Percentiles rank a stretch among this genome's conserved stretches.
phyloP scores from a whole-genome alignment of 352 stramenopile genomes.

The Pythium volutum region DNA sequence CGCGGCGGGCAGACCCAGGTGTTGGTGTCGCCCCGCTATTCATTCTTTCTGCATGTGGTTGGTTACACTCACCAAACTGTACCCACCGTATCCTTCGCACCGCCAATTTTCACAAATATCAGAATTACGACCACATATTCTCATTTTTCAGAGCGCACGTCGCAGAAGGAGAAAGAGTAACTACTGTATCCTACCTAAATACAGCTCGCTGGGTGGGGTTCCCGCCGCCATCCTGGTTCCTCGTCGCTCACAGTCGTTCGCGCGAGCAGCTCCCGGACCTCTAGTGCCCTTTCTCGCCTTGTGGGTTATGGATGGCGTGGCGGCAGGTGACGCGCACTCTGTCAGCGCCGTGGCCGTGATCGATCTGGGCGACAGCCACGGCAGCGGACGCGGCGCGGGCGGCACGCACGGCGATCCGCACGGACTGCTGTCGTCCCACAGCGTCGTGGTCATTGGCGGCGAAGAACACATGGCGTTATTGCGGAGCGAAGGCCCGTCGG shows the following conservation, averaged over 20 bases:
- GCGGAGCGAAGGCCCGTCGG: background rate
- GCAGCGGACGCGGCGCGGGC: background rate
- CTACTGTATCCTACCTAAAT: background rate
- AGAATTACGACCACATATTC: background rate
- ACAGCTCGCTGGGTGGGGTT: no score
- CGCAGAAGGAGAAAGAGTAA: background rate
- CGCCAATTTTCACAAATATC: slow-evolving; percentile 2
- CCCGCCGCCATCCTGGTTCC: no score
- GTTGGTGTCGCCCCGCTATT: background rate
- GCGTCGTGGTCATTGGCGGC: slow-evolving; percentile 29
- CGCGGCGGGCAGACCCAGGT: background rate
- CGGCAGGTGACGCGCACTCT: slow-evolving; percentile 21
- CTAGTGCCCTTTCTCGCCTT: no score
- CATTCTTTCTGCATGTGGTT: background rate
- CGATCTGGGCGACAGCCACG: slow-evolving; percentile 26
- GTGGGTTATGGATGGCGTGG: slow-evolving; percentile 19
- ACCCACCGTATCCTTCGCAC: background rate
- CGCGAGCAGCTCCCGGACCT: no score
- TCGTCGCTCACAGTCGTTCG: no score
- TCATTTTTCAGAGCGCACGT: background rate
- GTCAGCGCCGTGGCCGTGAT: slow-evolving; percentile 30
- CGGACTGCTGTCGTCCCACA: slow-evolving; percentile 21
- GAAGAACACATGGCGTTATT: slow-evolving; percentile 13
- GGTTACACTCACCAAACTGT: background rate
- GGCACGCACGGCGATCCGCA: slow-evolving; percentile 17